Base-by-base conservation (phyloP, 345 rosid species). In the Ailanthus altissimus region DNA sequence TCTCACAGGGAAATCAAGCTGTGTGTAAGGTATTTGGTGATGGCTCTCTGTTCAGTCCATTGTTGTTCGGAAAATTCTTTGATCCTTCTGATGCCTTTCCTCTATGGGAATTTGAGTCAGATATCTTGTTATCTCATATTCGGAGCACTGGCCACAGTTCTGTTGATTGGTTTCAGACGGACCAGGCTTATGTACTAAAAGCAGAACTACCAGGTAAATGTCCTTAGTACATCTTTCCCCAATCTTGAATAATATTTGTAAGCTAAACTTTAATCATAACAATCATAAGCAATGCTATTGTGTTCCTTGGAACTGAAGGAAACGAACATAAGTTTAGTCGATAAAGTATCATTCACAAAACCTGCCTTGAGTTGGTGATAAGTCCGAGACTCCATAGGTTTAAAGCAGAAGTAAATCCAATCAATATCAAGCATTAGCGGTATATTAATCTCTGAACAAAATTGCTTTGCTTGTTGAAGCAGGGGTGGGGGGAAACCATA, bases 51-150 rank as follows among this genome's bases (percentile, higher is more conserved):
- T 93, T 89, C 61, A 91, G 97, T 80, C 98, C 98, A 2, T 82
- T 89, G 69, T 81, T 93, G 85, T 94, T 93, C 25, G 91, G 97
- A 8, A 93, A 94, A 66, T 94, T 81, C 81, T 94, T 94, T 45
- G 98, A 94, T 88, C 98, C 97, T 1, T 93, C 90, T 6, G 97
- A 94, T 79, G 98, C 98, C 2, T 94, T 94, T 86, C 95, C 97
- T 0, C 74, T 94, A 6, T 93, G 98, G 98, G 98, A 94, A 21
- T 88, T 91, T 58, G 93, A 93, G 45, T 86, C 98, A 0, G 90
- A 89, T 23, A 77, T 85, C 65, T 75, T 94, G 79, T 72, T 90
- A 13, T 79, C 83, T 26, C 80, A 79, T 81, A 89, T 91, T 42
- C 85, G 89, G 79, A 91, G 82, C 79, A 77, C 84, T 11, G 88